Evolutionary conservation across 2,329 filamentous ascomycete genomes (phyloP), one percentile per base, ranked within the genome.

Genomic region (Paecilomyces dactylethromorphus): DNA sequence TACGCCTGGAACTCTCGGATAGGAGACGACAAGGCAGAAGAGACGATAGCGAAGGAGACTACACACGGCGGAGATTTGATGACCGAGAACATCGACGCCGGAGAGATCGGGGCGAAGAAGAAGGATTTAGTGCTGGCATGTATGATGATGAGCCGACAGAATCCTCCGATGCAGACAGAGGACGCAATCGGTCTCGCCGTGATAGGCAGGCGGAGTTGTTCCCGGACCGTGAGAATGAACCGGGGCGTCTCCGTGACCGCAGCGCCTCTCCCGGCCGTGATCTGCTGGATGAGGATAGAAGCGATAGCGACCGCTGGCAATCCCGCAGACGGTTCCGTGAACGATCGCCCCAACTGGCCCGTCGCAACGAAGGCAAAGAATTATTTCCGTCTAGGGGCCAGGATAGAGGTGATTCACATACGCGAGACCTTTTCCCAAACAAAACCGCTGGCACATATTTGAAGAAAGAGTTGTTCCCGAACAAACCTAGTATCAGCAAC

Each of bases 41-140:
- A 21, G 73, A 74, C 53, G 66, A 71, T 24, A 68, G 68, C 26
- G 72, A 75, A 55, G 75, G 76, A 26, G 76, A 77, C 62, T 80
- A 78, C 70, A 72, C 71, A 61, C 67, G 77, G 64, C 79, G 81
- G 59, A 82, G 80, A 69, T 90, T 87, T 69, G 84, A 86, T 63
- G 85, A 87, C 26, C 80, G 85, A 24, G 84, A 82, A 71, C 67
- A 74, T 61, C 67, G 74, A 64, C 70, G 75, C 55, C 69, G 76
- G 65, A 72, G 71, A 65, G 70, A 72, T 52, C 71, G 69, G 55
- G 82, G 83, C 55, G 81, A 84, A 4, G 78, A 82, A 35, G 77
- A 82, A 35, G 78, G 80, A 0, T 93, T 91, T 65, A 86, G 89
- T 66, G 89, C 87, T 35, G 89, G 84, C 67, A 88, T 96, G 79